Conservation (phyloP, 2,329 filamentous ascomycete species). For the Colletotrichum sp. region DNA sequence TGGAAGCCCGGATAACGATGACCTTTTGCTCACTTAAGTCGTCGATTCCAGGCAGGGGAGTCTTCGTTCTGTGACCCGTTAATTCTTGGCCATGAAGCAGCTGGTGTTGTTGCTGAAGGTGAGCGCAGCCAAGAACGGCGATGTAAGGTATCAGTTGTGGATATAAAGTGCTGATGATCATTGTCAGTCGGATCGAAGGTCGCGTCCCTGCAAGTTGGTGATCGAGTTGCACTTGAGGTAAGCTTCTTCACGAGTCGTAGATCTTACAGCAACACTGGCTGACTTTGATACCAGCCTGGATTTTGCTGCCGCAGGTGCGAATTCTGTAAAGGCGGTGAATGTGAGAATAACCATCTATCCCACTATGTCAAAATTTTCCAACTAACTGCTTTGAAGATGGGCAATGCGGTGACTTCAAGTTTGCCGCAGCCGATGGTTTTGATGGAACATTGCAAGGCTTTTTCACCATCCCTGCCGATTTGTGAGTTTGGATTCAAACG, state of each 20-base stretch:
- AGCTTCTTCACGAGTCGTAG: background rate
- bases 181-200: background rate
- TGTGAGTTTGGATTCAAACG: background rate
- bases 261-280: background rate
- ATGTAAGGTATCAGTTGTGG: background rate
- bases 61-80: background rate
- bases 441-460: background rate
- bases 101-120: background rate
- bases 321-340: background rate
- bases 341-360: background rate
- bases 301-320: background rate
- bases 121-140: background rate
- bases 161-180: background rate
- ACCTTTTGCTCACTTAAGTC: background rate
- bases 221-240: background rate
- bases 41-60: background rate
- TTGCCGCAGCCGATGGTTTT: background rate
- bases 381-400: background rate
- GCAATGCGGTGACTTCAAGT: background rate
- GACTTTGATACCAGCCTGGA: background rate
- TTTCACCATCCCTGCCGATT: background rate
- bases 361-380: background rate
- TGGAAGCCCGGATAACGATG: background rate
- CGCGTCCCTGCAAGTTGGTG: background rate
- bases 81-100: background rate